Evolutionary conservation across 495 filamentous ascomycete species (phyloP), one percentile per base, ranked within the genome.

Genomic region (Penicillium bialowiezense): DNA sequence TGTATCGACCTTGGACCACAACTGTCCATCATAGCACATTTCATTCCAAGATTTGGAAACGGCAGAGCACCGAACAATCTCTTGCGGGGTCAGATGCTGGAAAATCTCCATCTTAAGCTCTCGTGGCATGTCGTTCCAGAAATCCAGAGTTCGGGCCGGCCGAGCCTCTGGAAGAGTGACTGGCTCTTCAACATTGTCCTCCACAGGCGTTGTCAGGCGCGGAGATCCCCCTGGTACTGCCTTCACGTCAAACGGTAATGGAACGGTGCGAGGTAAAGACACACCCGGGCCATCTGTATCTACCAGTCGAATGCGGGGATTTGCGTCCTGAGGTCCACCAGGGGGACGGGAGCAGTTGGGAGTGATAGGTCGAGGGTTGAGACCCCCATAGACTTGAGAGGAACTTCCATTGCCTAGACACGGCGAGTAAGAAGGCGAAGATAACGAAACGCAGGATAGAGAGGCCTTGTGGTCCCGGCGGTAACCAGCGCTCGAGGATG

Each of bases 1-100:
- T 0, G 90, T 86, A 61, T 97, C 90, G 34, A 97, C 76, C 38
- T 77, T 79, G 0, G 79, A 80, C 93, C 93, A 98, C 14, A 98
- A 71, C 67, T 98, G 93, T 7, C 93, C 93, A 64, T 98, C 93
- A 54, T 90, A 96, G 70, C 92, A 97, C 74, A 90, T 86, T 26
- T 78, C 71, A 64, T 96, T 75, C 78, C 93, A 97, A 13, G 77
- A 63, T 58, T 82, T 90, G 58, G 83, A 90, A n/a, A 95, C 87
- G 12, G 78, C 68, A 5, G 93, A 95, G 39, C 80, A 82, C 44
- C 88, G 83, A 8, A 97, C 81, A 39, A 98, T 81, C 62, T 97
- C 86, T 56, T 82, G 89, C 9, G 92, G 91, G 21, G 71, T 77
- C 21, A 97, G 69, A 58, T 86, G 89, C 4, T 78, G 74, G 47